phyloP scores from a whole-genome alignment of 441 rosid genomes.

The Jatropha podagrica region DNA sequence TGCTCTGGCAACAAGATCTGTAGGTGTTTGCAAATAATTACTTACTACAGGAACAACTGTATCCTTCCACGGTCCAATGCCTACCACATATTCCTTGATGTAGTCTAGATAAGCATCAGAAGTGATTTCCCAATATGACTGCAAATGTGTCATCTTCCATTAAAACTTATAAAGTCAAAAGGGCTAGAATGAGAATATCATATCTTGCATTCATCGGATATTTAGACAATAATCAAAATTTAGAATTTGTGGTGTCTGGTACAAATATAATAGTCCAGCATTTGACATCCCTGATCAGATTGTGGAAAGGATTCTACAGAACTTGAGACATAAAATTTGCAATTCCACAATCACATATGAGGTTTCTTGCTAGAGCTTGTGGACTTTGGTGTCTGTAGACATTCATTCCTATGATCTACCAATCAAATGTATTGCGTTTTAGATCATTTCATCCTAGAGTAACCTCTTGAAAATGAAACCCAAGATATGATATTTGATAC shows the following conservation, averaged over 20 bases:
- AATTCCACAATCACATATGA: too few relatives aligned
- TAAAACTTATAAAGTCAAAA: background rate
- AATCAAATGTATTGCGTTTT: background rate
- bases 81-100: conserved; percentile 75
- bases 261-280: too few relatives aligned
- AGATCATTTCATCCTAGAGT: background rate
- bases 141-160: conserved; percentile 31
- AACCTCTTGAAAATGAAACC: background rate
- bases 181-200: background rate
- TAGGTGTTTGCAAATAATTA: conserved; percentile 59
- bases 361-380: background rate
- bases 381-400: background rate
- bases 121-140: conserved; percentile 88
- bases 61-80: conserved; percentile 98
- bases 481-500: background rate
- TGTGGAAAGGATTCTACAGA: too few relatives aligned
- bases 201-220: background rate
- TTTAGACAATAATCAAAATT: background rate
- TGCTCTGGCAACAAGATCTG: conserved; percentile 89
- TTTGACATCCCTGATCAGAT: too few relatives aligned
- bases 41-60: conserved; percentile 69
- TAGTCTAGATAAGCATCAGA: conserved; percentile 72
- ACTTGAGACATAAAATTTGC: too few relatives aligned
- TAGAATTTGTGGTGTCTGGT: background rate
- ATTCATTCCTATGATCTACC: background rate